Evolutionary conservation across 345 rosid genomes (phyloP), one percentile per base, ranked within the genome.

Genomic region (Clarkia xantiana): DNA sequence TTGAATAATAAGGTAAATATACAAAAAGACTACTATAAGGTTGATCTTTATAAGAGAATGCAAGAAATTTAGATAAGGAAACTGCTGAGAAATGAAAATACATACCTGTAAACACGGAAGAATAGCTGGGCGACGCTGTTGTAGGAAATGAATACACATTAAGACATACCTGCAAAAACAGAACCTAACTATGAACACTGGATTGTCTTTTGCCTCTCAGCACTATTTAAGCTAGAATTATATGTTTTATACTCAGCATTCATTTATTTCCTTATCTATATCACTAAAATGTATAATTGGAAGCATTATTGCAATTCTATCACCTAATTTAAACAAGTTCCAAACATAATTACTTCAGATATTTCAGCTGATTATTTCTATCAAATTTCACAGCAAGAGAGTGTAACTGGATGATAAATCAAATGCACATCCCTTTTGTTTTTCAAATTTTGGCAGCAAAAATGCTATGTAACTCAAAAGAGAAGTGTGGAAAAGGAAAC

Each of bases 141-240:
- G 98, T 70, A 91, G 60, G 76, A 81, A 91, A 64, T 86, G 90
- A 66, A 91, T 91, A 72, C 98, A 91, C 98, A 91, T 86, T 49
- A 91, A 58, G 49, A 91, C 98, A 59, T 86, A 86, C 78, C 98
- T 91, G 87, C 62, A 70, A 60, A 46, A 49, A 23, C 4, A 40
- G 18, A 17, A 14, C 23, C 57, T 29, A 29, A 29, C 36, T 29
- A 29, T 29, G 36, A 29, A 29, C 36, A 29, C 36, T 29, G 36
- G 36, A 29, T 0, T 29, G 36, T 3, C 36, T 29, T 29, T 29
- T 29, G 36, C 36, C 36, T 29, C 36, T 29, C 36, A 29, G 5
- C 5, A 29, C 36, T 29, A 2, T 5, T 29, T 29, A 29, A 5
- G 8, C 36, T 5, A 29, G 36, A 29, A 29, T 5, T 29, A 29